Evolutionary conservation across 2,329 filamentous ascomycete species (phyloP).

Genomic region (Dactylellina sp.): DNA sequence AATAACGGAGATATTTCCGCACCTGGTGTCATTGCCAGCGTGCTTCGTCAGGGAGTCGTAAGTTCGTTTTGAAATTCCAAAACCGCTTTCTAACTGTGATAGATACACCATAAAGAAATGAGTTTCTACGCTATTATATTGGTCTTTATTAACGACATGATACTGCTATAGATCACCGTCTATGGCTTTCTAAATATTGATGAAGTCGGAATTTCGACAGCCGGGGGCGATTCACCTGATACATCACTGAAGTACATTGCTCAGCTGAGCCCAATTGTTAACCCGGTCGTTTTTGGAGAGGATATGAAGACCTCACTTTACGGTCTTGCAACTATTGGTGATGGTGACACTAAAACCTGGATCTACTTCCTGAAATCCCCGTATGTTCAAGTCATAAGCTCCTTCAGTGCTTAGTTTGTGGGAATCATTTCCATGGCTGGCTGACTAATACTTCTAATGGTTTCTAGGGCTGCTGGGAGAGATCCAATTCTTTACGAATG

Average conservation of each 20-base stretch:
- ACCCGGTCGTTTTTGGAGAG: constrained; percentile 7
- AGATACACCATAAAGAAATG: no score
- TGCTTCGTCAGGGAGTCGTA: constrained; percentile 15
- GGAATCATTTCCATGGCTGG: no score
- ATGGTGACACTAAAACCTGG: constrained; percentile 8
- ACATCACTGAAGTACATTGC: background rate
- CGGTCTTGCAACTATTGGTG: background rate
- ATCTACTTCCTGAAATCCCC: constrained; percentile 7
- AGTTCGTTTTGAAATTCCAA: background rate
- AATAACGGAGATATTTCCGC: background rate
- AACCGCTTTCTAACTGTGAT: no score
- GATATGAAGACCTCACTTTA: constrained; percentile 11
- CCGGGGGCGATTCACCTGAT: background rate
- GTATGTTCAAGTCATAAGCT: constrained; percentile 4
- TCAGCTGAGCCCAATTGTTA: constrained; percentile 15
- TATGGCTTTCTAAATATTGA: constrained; percentile 5
- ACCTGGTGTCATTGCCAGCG: constrained; percentile 9
- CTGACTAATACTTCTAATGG: no score
- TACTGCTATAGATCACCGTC: constrained; percentile 8
- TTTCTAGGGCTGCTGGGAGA: background rate
- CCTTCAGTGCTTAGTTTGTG: no score
- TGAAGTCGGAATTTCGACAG: background rate
- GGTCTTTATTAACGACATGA: background rate
- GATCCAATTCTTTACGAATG: constrained; percentile 12
- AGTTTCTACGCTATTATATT: no score